Evolutionary conservation across 331 rosid species (phyloP).

Genomic region (Quercus lobata): DNA sequence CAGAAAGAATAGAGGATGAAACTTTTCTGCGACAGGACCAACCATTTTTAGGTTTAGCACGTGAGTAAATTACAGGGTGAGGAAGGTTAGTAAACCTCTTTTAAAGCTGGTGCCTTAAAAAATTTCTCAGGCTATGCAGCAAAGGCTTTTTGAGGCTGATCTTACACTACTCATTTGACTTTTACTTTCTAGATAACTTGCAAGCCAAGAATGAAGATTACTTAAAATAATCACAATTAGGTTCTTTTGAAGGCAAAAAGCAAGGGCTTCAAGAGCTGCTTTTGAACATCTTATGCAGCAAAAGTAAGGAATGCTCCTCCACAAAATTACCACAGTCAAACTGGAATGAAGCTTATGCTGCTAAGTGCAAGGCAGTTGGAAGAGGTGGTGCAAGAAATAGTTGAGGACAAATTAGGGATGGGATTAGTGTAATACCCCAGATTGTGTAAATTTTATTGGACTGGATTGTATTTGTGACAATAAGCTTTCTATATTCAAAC

Average conservation of each 20-base stretch:
- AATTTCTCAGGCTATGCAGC: neutral
- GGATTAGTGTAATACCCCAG: too few species aligned
- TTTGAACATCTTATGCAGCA: neutral
- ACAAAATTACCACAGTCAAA: too few species aligned
- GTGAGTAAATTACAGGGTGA: neutral
- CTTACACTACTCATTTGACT: neutral
- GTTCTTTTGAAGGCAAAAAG: neutral
- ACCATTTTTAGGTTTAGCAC: neutral
- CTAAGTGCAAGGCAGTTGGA: too few species aligned
- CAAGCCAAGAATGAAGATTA: neutral
- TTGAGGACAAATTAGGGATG: too few species aligned
- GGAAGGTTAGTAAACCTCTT: neutral
- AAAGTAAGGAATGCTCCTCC: too few species aligned
- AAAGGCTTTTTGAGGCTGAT: neutral
- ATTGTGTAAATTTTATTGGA: too few species aligned
- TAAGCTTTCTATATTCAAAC: too few species aligned
- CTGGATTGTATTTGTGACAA: too few species aligned
- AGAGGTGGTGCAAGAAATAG: too few species aligned
- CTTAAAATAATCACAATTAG: neutral
- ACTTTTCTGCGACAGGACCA: neutral
- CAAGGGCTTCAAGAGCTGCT: neutral
- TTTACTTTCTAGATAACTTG: neutral
- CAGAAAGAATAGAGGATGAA: neutral
- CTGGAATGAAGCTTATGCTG: too few species aligned
- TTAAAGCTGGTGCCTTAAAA: neutral